phyloP scores from a whole-genome alignment of 2,329 filamentous ascomycete genomes.

The Myotisia sp. region DNA sequence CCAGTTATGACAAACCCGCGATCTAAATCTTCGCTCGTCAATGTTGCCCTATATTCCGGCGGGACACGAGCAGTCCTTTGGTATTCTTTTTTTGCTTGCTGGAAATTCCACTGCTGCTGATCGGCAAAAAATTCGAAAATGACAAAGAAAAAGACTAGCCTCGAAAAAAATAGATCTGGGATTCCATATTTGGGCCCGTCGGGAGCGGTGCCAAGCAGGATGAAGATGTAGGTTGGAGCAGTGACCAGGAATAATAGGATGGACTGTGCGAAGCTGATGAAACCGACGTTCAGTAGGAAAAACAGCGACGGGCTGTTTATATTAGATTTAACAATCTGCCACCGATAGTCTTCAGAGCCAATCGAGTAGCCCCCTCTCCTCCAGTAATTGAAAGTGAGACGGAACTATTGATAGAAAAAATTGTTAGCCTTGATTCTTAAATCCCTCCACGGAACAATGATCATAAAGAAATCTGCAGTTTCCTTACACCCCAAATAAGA shows the following conservation, averaged over 20 bases:
- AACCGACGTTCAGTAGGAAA: constrained; percentile 74
- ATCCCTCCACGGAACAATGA: background rate
- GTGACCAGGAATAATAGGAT: constrained; percentile 66
- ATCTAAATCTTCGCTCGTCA: constrained; percentile 61
- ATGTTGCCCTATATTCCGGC: constrained; percentile 34
- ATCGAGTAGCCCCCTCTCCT: constrained; percentile 80
- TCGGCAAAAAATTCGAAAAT: constrained; percentile 69
- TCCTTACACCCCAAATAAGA: constrained; percentile 62
- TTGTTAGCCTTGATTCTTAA: constrained; percentile 1
- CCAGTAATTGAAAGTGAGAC: constrained; percentile 94
- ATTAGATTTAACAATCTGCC: constrained; percentile 58
- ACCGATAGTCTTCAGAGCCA: constrained; percentile 91
- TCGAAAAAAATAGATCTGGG: constrained; percentile 45
- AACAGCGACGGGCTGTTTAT: constrained; percentile 60
- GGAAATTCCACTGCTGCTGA: constrained; percentile 84
- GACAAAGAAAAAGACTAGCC: constrained; percentile 42
- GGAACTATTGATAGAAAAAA: constrained; percentile 36
- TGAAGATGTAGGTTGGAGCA: constrained; percentile 61
- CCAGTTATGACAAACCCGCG: constrained; percentile 77
- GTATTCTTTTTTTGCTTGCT: constrained; percentile 66
- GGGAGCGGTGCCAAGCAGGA: constrained; percentile 56
- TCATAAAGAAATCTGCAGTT: background rate
- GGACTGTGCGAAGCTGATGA: constrained; percentile 75
- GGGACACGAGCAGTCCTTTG: constrained; percentile 58
- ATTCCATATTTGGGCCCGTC: constrained; percentile 39